Conservation (phyloP, 257 asterid species). For the Prunella vulgaris region DNA sequence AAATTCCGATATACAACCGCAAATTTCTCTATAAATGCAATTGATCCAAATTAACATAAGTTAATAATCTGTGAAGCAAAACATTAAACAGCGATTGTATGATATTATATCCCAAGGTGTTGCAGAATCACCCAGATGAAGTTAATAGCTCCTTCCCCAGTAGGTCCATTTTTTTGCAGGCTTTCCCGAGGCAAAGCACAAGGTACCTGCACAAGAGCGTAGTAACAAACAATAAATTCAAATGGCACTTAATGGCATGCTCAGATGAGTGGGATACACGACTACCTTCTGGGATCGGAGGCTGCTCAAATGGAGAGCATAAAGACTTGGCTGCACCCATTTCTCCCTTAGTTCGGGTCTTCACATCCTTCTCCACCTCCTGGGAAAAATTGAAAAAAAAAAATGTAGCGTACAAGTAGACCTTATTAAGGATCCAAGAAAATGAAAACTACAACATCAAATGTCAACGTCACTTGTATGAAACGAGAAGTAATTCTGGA, state of each 20-base stretch:
- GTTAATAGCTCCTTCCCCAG: slow-evolving; percentile 82
- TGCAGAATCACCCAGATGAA: neutral
- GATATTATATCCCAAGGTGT: neutral
- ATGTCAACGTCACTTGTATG: too few species aligned
- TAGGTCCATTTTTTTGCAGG: slow-evolving; percentile 92
- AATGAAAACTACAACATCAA: too few species aligned
- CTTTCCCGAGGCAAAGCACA: slow-evolving; percentile 83
- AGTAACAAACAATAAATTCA: neutral
- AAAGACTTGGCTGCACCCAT: slow-evolving; percentile 91
- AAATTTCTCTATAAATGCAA: neutral
- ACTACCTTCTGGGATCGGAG: slow-evolving; percentile 86
- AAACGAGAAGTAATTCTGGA: too few species aligned
- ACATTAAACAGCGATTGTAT: too few species aligned
- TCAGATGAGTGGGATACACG: too few species aligned
- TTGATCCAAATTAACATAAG: neutral
- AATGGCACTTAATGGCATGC: too few species aligned
- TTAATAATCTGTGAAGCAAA: neutral
- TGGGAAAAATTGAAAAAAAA: too few species aligned
- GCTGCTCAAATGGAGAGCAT: slow-evolving; percentile 89
- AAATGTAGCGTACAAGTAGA: too few species aligned
- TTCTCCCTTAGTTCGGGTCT: slow-evolving; percentile 82
- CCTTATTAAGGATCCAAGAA: too few species aligned
- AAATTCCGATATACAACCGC: too few species aligned
- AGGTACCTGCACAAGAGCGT: slow-evolving; percentile 48
- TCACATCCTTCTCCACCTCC: slow-evolving; percentile 93